Conservation (phyloP, 2,329 filamentous ascomycete genomes). For the Boeremia lycopersici region DNA sequence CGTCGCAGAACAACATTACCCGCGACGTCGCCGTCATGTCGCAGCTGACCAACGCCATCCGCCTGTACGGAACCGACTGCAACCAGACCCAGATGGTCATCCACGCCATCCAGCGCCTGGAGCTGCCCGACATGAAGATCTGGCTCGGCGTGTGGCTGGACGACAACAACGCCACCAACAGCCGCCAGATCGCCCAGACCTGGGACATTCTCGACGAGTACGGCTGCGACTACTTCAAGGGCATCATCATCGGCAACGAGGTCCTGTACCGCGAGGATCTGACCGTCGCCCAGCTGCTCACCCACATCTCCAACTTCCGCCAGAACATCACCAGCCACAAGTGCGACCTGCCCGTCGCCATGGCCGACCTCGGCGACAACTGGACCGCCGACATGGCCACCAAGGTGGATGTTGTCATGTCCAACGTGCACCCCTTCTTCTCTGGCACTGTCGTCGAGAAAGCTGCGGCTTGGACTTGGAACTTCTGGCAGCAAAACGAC, state of each 20-base stretch:
- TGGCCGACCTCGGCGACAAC: constrained; percentile 86
- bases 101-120: constrained; percentile 76
- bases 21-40: constrained; percentile 88
- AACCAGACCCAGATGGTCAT: constrained; percentile 96
- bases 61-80: constrained; percentile 94
- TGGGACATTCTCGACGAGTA: constrained; percentile 74
- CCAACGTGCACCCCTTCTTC: constrained; percentile 97
- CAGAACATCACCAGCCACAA: constrained; percentile 68
- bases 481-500: constrained; percentile 78
- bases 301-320: constrained; percentile 70
- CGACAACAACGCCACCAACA: constrained; percentile 79
- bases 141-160: constrained; percentile 97
- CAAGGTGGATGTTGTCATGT: constrained; percentile 87
- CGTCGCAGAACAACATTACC: constrained; percentile 93
- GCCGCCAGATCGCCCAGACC: constrained; percentile 81
- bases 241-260: constrained; percentile 69
- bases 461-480: constrained; percentile 80
- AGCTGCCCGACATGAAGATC: constrained; percentile 78
- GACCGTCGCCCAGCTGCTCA: constrained; percentile 66
- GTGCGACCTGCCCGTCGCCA: constrained; percentile 78
- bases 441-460: constrained; percentile 71
- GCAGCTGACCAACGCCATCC: constrained; percentile 84
- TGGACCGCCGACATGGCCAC: constrained; percentile 75
- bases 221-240: constrained; percentile 63
- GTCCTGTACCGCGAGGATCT: constrained; percentile 69